Evolutionary conservation across 306 rosid species (phyloP).

Genomic region (Astragalus membranaceus): DNA sequence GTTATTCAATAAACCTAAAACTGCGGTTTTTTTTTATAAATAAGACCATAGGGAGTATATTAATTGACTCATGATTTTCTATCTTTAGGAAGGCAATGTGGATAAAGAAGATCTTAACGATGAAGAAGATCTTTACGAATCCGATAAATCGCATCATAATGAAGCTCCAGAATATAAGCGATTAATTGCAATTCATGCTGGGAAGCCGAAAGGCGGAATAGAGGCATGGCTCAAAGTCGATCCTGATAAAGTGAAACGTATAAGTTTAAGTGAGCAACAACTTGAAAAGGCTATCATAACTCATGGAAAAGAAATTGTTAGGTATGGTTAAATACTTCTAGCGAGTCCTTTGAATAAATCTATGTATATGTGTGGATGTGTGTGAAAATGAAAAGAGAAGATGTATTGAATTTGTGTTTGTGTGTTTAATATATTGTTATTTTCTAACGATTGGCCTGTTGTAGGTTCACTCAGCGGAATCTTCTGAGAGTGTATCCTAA

Average conservation of each 20-base stretch:
- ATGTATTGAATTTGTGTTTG: background rate
- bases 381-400: background rate
- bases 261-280: slow-evolving; percentile 95
- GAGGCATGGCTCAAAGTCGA: slow-evolving; percentile 68
- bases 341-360: background rate
- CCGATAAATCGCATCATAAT: slow-evolving; percentile 40
- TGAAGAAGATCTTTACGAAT: slow-evolving; percentile 45
- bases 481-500: slow-evolving; percentile 91
- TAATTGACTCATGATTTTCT: slow-evolving; percentile 13
- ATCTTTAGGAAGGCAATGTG: slow-evolving; percentile 34
- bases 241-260: slow-evolving; percentile 78
- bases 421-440: background rate
- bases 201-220: slow-evolving; percentile 94
- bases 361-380: background rate
- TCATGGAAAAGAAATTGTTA: slow-evolving; percentile 66
- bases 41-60: background rate
- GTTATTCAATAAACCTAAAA: too few species aligned
- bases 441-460: slow-evolving; percentile 16
- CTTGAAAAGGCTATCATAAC: slow-evolving; percentile 68
- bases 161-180: slow-evolving; percentile 69
- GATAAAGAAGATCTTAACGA: slow-evolving; percentile 39
- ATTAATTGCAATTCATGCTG: slow-evolving; percentile 94
- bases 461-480: slow-evolving; percentile 91
- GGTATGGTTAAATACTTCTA: slow-evolving; percentile 44
- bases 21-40: too few species aligned